Conservation (phyloP, 345 rosid genomes). For the Euphorbia pulcherrima region DNA sequence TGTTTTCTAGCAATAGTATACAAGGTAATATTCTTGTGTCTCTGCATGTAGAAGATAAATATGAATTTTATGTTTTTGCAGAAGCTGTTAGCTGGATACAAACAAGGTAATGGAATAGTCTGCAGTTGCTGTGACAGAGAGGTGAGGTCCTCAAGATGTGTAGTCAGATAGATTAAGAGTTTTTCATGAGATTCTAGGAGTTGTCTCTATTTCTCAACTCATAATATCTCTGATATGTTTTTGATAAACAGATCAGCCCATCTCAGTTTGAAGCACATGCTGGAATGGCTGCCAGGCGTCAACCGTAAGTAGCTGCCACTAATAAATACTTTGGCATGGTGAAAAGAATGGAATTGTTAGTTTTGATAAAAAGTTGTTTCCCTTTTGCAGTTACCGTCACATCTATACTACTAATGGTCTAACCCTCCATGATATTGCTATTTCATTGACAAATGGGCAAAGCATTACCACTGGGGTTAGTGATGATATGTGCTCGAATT, state of each 20-base stretch:
- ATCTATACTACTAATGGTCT: conserved; percentile 75
- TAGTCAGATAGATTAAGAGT: background rate
- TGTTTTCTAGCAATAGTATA: background rate
- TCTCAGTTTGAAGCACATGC: conserved; percentile 99
- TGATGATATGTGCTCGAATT: conserved; percentile 83
- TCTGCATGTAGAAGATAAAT: background rate
- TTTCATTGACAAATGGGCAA: conserved; percentile 76
- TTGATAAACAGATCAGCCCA: conserved; percentile 74
- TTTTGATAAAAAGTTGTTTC: conserved; percentile 11
- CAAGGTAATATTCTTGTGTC: background rate
- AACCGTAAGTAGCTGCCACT: conserved; percentile 68
- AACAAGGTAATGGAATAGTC: conserved; percentile 78
- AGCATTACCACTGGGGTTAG: conserved; percentile 55
- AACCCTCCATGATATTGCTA: conserved; percentile 91
- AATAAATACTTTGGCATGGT: conserved; percentile 9
- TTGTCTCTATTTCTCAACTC: conserved; percentile 2
- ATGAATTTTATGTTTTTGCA: conserved; percentile 22
- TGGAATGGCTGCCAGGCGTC: conserved; percentile 99
- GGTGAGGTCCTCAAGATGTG: conserved; percentile 37
- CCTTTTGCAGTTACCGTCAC: conserved; percentile 74
- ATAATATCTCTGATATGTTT: conserved; percentile 6
- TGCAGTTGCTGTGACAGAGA: conserved; percentile 78
- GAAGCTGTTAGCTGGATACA: conserved; percentile 73
- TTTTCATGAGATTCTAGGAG: conserved; percentile 8
- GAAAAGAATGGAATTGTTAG: conserved; percentile 12